phyloP scores from a whole-genome alignment of 129 eudicot genomes.

The Cynara cardunculus region DNA sequence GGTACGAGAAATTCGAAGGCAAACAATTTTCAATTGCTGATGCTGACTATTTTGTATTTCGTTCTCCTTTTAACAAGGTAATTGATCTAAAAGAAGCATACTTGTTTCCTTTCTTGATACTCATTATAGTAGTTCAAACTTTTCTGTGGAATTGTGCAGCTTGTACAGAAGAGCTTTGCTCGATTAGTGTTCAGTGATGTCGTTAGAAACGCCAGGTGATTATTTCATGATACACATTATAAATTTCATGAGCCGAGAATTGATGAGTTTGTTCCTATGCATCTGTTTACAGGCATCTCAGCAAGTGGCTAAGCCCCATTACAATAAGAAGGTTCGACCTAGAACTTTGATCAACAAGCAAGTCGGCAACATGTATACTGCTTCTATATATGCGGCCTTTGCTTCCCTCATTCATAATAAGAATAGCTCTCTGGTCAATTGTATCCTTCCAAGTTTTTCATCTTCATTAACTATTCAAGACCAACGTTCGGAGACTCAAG shows the following conservation, averaged over 20 bases:
- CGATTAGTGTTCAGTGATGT: slow-evolving; percentile 62
- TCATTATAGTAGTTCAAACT: neutral
- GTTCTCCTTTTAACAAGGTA: slow-evolving; percentile 92
- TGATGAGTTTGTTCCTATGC: neutral
- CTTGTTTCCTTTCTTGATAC: neutral
- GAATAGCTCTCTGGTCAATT: slow-evolving; percentile 67
- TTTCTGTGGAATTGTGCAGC: slow-evolving; percentile 48
- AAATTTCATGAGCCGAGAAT: neutral
- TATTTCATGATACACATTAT: neutral
- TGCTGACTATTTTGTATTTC: slow-evolving; percentile 80
- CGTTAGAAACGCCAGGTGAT: slow-evolving; percentile 62
- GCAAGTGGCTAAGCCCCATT: slow-evolving; percentile 68
- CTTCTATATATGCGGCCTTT: slow-evolving; percentile 79
- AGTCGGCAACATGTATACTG: slow-evolving; percentile 92
- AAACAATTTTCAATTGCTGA: slow-evolving; percentile 64
- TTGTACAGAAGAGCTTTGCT: slow-evolving; percentile 92
- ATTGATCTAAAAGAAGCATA: neutral
- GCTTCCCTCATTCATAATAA: slow-evolving; percentile 83
- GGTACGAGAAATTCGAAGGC: slow-evolving; percentile 68
- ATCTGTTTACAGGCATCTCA: slow-evolving; percentile 57
- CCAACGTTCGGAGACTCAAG: too few species aligned
- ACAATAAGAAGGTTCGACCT: slow-evolving; percentile 71
- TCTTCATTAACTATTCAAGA: too few species aligned
- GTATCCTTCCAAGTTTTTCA: too few species aligned
- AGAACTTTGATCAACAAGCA: slow-evolving; percentile 74